These are phyloP conservation scores for Alternaria novae-zelandiae DNA, from an alignment of 2,329 filamentous ascomycete species.

Conservation along the genomic window DNA sequence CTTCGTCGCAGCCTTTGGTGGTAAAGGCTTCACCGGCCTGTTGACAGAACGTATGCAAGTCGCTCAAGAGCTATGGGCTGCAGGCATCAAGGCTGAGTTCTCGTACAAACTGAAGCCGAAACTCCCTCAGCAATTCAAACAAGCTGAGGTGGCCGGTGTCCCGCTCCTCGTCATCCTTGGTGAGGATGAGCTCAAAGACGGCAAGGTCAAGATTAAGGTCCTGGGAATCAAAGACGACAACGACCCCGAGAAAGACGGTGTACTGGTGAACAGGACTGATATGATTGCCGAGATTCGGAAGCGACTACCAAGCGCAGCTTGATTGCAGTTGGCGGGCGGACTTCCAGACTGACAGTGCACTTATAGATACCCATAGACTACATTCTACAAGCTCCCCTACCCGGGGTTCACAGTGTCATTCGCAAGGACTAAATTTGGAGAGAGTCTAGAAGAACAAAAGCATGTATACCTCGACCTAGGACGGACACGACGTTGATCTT, in stretches of 20 bases:
- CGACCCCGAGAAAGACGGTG: constrained; percentile 89
- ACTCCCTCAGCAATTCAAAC: constrained; percentile 87
- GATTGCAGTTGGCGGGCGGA: neutral
- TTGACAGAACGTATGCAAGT: constrained; percentile 85
- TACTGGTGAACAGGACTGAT: constrained; percentile 70
- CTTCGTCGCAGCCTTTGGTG: constrained; percentile 93
- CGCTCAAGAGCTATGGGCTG: constrained; percentile 79
- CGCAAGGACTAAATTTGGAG: neutral
- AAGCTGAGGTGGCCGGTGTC: constrained; percentile 77
- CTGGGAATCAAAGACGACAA: constrained; percentile 74
- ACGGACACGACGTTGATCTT: neutral
- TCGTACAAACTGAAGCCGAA: constrained; percentile 90
- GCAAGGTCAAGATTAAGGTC: constrained; percentile 88
- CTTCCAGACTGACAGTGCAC: neutral
- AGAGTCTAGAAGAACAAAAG: neutral
- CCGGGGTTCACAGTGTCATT: neutral
- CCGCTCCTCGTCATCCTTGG: constrained; percentile 90
- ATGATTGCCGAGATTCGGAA: constrained; percentile 69
- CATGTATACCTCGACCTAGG: neutral
- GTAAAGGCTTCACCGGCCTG: constrained; percentile 81
- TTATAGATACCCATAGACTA: constrained; percentile 19
- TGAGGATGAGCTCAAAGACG: constrained; percentile 83
- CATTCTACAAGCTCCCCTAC: constrained; percentile 1
- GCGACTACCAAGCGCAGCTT: constrained; percentile 49
- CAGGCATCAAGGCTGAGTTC: constrained; percentile 91